A percentile compares a stretch with the other conserved stretches of the same genome.
Evolutionary conservation across 2,329 filamentous ascomycete genomes (phyloP).

Genomic region (Arthroderma uncinatum): DNA sequence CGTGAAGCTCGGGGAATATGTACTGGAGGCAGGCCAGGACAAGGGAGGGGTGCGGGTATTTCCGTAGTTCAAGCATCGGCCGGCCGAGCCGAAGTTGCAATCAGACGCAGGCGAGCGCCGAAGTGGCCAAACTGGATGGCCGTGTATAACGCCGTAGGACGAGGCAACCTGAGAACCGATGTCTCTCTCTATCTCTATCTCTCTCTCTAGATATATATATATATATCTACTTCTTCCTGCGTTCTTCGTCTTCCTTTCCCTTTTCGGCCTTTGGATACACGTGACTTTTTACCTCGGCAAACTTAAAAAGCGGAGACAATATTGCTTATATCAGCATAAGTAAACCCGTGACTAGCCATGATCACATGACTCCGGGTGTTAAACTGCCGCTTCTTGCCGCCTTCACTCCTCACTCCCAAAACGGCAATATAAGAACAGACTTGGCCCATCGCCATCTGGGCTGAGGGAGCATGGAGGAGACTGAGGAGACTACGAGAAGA

Average conservation of each 20-base stretch:
- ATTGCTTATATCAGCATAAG: not conserved
- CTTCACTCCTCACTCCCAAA: not conserved
- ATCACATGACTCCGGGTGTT: not conserved
- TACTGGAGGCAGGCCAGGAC: not conserved
- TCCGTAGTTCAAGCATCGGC: conserved; percentile 1
- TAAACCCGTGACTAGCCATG: not conserved
- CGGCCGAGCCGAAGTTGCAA: not conserved
- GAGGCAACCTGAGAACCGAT: too few species aligned
- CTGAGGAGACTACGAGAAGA: not conserved
- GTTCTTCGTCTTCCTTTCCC: not conserved
- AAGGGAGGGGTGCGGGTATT: not conserved
- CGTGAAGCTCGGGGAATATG: conserved; percentile 1
- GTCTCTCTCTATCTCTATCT: too few species aligned
- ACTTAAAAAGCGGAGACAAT: not conserved
- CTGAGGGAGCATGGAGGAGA: too few species aligned
- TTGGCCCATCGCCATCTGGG: too few species aligned
- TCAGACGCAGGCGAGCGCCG: not conserved
- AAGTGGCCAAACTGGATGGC: too few species aligned
- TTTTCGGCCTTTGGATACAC: not conserved
- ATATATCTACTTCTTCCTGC: not conserved
- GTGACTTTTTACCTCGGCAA: not conserved
- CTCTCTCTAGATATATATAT: too few species aligned
- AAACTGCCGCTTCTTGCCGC: conserved; percentile 3
- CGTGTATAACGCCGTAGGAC: too few species aligned
- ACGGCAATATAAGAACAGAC: not conserved